Conservation (phyloP, 2,329 filamentous ascomycete genomes). For the Arthrinium puccinioides region DNA sequence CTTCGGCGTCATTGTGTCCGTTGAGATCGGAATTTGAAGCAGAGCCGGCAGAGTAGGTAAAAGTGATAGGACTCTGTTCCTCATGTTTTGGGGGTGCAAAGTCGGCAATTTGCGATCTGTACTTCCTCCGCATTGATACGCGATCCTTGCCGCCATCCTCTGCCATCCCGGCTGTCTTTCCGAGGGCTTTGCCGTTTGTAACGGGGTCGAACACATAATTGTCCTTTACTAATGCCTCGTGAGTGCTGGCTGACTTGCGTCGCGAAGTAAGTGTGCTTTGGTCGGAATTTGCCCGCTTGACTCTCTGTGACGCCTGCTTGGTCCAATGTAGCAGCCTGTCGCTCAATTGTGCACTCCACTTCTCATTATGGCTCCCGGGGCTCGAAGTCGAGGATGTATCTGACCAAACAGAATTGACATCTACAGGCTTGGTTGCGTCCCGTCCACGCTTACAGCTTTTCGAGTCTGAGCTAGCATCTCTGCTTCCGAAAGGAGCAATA, state of each 20-base stretch:
- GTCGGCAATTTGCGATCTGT: slow-evolving; percentile 25
- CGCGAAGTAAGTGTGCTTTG: not conserved
- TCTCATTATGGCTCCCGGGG: no score
- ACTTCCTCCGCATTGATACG: slow-evolving; percentile 23
- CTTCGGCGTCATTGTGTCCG: slow-evolving; percentile 23
- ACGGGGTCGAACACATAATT: slow-evolving; percentile 50
- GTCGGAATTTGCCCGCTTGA: slow-evolving; percentile 3
- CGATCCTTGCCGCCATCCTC: slow-evolving; percentile 15
- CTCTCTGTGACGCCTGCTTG: slow-evolving; percentile 4
- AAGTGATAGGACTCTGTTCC: slow-evolving; percentile 8
- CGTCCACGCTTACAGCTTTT: no score
- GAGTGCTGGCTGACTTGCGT: not conserved
- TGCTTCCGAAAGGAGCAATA: no score
- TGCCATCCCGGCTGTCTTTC: slow-evolving; percentile 8
- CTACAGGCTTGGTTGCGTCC: no score
- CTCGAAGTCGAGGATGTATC: no score
- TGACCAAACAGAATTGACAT: no score
- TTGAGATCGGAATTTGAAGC: slow-evolving; percentile 27
- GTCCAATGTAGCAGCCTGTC: slow-evolving; percentile 7
- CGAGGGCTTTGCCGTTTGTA: slow-evolving; percentile 45
- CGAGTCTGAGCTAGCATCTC: no score
- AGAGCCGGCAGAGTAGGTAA: slow-evolving; percentile 25
- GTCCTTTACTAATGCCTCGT: slow-evolving; percentile 6
- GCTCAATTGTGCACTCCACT: no score
- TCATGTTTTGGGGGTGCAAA: slow-evolving; percentile 14